These are phyloP conservation scores for Linnemannia elongata DNA, from an alignment of 192 early-diverging fungal species.

Conservation along the genomic window DNA sequence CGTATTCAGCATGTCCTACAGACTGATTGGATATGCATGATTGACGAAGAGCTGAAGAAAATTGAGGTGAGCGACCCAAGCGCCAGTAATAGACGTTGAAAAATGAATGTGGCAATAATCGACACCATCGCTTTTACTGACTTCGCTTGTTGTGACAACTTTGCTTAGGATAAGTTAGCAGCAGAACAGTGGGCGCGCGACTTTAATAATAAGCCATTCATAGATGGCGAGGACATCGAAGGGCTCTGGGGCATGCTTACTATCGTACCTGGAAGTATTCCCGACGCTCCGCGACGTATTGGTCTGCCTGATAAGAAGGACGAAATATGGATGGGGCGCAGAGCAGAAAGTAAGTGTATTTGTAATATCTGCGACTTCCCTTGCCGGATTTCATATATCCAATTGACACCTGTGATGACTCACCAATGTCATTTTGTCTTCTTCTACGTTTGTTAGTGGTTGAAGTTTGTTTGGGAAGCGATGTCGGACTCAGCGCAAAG, in stretches of 20 bases:
- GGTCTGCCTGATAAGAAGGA: not conserved
- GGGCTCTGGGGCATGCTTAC: constrained; percentile 20
- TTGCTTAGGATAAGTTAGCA: not conserved
- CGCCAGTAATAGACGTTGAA: not conserved
- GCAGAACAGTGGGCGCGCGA: too few relatives aligned
- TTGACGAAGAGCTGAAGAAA: constrained; percentile 27
- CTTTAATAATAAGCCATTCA: too few relatives aligned
- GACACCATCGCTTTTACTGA: not conserved
- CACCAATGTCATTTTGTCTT: not conserved
- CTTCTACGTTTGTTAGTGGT: not conserved
- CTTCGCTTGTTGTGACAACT: not conserved
- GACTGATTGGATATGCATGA: constrained; percentile 39
- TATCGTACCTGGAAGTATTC: constrained; percentile 16
- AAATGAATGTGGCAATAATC: not conserved
- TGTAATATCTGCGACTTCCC: not conserved
- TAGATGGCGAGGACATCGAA: too few relatives aligned
- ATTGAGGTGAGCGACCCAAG: constrained; percentile 20
- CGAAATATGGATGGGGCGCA: not conserved
- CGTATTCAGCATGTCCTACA: not conserved
- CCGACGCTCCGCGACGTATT: constrained; percentile 25
- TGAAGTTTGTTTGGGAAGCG: not conserved
- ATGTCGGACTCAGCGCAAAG: not conserved
- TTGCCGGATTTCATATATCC: not conserved
- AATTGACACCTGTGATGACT: too few relatives aligned
- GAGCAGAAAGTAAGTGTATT: not conserved